Evolutionary conservation across 495 filamentous ascomycete genomes (phyloP).

Genomic region (Aspergillus funiculosus): DNA sequence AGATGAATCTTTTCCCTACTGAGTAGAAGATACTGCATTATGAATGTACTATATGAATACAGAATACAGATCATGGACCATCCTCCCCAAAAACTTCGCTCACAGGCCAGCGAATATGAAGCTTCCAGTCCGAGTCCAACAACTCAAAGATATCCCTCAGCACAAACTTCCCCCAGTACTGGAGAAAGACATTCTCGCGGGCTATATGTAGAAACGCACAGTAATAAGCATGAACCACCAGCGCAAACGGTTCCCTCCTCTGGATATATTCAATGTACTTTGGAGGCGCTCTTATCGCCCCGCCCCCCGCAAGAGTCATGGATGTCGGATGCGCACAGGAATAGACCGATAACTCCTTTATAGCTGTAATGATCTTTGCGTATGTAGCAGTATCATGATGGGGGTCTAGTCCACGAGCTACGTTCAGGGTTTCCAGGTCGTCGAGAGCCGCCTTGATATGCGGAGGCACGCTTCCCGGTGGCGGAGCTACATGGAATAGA

Average conservation of each 20-base stretch:
- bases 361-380: not conserved
- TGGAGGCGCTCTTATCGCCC: conserved; percentile 17
- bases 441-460: conserved; percentile 12
- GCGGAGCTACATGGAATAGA: conserved; percentile 13
- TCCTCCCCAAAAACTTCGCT: conserved; percentile 5
- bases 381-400: conserved; percentile 12
- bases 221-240: conserved; percentile 25
- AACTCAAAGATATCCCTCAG: conserved; percentile 17
- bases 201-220: conserved; percentile 21
- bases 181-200: conserved; percentile 22
- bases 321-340: conserved; percentile 19
- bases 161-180: conserved; percentile 19
- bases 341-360: conserved; percentile 15
- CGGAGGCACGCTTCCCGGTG: conserved; percentile 5
- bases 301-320: conserved; percentile 21
- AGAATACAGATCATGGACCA: not conserved
- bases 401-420: not conserved
- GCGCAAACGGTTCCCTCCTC: conserved; percentile 13
- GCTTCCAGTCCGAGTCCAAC: conserved; percentile 14
- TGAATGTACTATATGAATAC: too few species aligned
- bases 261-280: conserved; percentile 18
- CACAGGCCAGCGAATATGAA: conserved; percentile 20
- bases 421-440: conserved; percentile 14
- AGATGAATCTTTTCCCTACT: not conserved
- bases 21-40: not conserved